phyloP scores from a whole-genome alignment of 306 rosid species.

The Pterocarpus santalinus region DNA sequence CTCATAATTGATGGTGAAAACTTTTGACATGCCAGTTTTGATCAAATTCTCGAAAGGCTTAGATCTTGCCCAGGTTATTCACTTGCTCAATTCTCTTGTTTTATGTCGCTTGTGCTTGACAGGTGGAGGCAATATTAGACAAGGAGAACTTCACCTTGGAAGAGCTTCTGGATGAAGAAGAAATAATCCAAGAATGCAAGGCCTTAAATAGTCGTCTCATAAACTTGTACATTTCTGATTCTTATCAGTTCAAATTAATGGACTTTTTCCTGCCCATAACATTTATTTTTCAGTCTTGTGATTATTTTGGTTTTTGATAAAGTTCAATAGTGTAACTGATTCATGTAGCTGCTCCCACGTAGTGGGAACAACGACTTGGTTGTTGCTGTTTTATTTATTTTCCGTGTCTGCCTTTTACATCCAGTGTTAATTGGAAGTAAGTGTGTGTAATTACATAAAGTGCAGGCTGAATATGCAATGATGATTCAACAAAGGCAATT shows the following conservation, averaged over 20 bases:
- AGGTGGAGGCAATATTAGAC: slow-evolving; percentile 92
- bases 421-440: slow-evolving; percentile 29
- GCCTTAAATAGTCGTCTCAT: slow-evolving; percentile 94
- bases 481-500: slow-evolving; percentile 39
- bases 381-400: slow-evolving; percentile 3
- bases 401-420: slow-evolving; percentile 34
- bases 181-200: slow-evolving; percentile 98
- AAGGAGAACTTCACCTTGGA: slow-evolving; percentile 87
- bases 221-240: slow-evolving; percentile 69
- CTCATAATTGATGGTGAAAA: neutral
- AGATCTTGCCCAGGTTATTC: slow-evolving; percentile 12
- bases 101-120: slow-evolving; percentile 36
- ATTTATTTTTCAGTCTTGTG: neutral
- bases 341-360: neutral
- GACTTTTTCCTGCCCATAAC: neutral
- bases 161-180: slow-evolving; percentile 97
- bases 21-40: neutral
- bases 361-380: slow-evolving; percentile 5
- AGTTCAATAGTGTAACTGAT: neutral
- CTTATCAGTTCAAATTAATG: slow-evolving; percentile 19
- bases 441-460: slow-evolving; percentile 19
- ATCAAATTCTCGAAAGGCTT: neutral
- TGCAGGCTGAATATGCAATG: slow-evolving; percentile 31
- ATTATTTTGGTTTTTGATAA: neutral
- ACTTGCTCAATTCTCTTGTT: slow-evolving; percentile 18